These are phyloP conservation scores for Fusarium xyrophilum DNA, from an alignment of 2,329 filamentous ascomycete species.

Conservation along the genomic window DNA sequence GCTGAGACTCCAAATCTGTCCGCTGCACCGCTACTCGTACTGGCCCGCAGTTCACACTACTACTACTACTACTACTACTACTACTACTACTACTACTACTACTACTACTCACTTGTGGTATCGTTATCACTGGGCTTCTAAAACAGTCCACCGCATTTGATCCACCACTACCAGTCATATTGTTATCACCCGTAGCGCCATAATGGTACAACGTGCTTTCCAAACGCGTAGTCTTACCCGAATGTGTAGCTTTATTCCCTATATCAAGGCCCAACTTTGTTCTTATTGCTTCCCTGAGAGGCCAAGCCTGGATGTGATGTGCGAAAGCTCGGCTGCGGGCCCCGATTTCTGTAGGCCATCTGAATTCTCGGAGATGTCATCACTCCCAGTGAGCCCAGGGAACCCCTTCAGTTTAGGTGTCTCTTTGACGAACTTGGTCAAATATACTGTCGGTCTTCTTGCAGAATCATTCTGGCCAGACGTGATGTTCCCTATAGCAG, in stretches of 20 bases:
- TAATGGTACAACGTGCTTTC: neutral
- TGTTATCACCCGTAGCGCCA: slow-evolving; percentile 6
- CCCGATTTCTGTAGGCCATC: slow-evolving; percentile 9
- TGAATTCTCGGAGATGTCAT: neutral
- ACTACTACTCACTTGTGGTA: slow-evolving; percentile 1
- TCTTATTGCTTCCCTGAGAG: slow-evolving; percentile 22
- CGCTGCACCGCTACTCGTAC: neutral
- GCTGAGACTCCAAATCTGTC: neutral
- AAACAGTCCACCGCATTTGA: slow-evolving; percentile 6
- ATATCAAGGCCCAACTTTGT: neutral
- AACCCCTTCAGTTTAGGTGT: slow-evolving; percentile 51
- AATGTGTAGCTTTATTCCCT: neutral
- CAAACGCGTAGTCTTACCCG: neutral
- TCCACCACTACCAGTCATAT: neutral
- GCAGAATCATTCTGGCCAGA: slow-evolving; percentile 46
- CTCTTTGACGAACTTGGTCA: slow-evolving; percentile 57
- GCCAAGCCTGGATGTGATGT: slow-evolving; percentile 36
- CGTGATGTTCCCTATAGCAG: slow-evolving; percentile 76
- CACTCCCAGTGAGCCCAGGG: slow-evolving; percentile 44
- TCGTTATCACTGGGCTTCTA: slow-evolving; percentile 1
- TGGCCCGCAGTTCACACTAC: neutral
- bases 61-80: neutral
- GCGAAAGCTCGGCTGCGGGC: slow-evolving; percentile 30
- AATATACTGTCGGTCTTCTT: slow-evolving; percentile 54
- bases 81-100: too few relatives aligned